Percentiles rank a stretch among this genome's conserved stretches.
These are phyloP conservation scores for Vitis vinifera DNA, from an alignment of 164 flowering plant species.

Conservation along the genomic window ASM3070453v1 NC_081812.1:10696001-10696500, in stretches of 20 bases:
- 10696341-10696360: slow-evolving; percentile 4
- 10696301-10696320: slow-evolving; percentile 1
- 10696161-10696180: slow-evolving; percentile 11
- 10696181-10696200: slow-evolving; percentile 18
- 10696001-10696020: neutral
- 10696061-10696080: slow-evolving; percentile 41
- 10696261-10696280: neutral
- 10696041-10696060: slow-evolving; percentile 42
- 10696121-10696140: slow-evolving; percentile 45
- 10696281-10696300: neutral
- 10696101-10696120: slow-evolving; percentile 52
- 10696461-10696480: slow-evolving; percentile 16
- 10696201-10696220: slow-evolving; percentile 11
- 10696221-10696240: slow-evolving; percentile 25
- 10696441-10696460: slow-evolving; percentile 17
- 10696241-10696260: neutral
- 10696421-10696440: slow-evolving; percentile 40
- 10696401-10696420: slow-evolving; percentile 49
- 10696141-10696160: slow-evolving; percentile 19
- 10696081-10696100: slow-evolving; percentile 34
- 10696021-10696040: slow-evolving; percentile 42
- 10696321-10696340: slow-evolving; percentile 6
- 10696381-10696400: slow-evolving; percentile 65
- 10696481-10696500: slow-evolving; percentile 54
- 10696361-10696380: slow-evolving; percentile 26